Evolutionary conservation across 169 alveolate species (phyloP), one percentile per base, ranked within the genome.

Genomic region (Eimeria tenella): DNA sequence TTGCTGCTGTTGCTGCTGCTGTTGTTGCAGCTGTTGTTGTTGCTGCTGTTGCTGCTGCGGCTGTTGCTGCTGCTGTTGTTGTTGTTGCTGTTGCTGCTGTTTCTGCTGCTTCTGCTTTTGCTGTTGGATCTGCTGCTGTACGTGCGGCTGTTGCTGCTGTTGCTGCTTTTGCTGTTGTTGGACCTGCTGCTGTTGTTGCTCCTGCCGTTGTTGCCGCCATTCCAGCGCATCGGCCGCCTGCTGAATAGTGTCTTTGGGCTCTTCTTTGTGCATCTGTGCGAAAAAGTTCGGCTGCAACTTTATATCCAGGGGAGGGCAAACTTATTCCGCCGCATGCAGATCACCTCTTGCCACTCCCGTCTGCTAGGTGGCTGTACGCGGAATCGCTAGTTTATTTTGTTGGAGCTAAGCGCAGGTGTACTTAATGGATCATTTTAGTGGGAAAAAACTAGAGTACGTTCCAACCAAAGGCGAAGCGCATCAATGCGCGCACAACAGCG

Each of bases 261-360:
- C 56, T 42, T 71, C 82, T 23, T 71, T 71, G 19, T 9, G 82
- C 82, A 71, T 71, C 42, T 23, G 42, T 31, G 42, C 42, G 42
- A 2, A 31, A 31, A 31, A 31, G 42, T 31, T 2, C 2, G 42
- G 42, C 42, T 31, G 82, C 23, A 25, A n/a, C 82, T 13, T 31
- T 31, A n/a, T 25, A 25, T 1, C 17, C 23, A 0, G 53, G 55
- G n/a, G 7, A 71, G 23, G 15, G 4, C 82, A 25, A 55, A 1
- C 82, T 31, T 71, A 25, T 71, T 71, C 11, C 13, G 82, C 55
- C 15, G 82, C 82, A 71, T 71, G 82, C 82, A 71, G 58, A 25
- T 21, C 11, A 71, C 5, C 56, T 0, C 82, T 42, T 31, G 42
- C 42, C 42, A 31, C 42, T 31, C 42, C 42, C 42, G 42, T 31